Base-by-base conservation (phyloP, 805 yeast genomes). In the Pichia exigua region DNA sequence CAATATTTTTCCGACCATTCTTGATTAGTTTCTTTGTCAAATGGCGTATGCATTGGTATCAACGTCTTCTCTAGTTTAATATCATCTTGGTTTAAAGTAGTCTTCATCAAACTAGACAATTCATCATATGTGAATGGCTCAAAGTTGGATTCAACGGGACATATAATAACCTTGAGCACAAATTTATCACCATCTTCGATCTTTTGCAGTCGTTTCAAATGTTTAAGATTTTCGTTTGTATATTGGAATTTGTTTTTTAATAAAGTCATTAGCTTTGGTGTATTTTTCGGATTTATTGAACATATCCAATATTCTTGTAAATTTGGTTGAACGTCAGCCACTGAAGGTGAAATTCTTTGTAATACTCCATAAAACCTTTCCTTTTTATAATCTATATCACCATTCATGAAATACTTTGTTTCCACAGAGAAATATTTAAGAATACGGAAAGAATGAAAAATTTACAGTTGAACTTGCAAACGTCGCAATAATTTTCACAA, bases 1-100 rank as follows among this genome's bases (percentile, higher is more conserved):
- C 98, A 92, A 57, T 76, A 78, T 18, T 69, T 57, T 4, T 65
- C 51, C 2, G 90, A 77, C 97, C 97, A 91, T 42, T 72, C 70
- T 1, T 66, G 53, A 22, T 85, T 76, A 17, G 80, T 65, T n/a
- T 83, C 89, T 57, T 83, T 86, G 4, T 88, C 81, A 6, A 76
- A 72, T 0, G 97, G 95, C n/a, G 78, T 75, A 51, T 73, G 73
- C 26, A 60, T 60, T 0, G 97, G 94, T 1, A 87, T 78, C 4
- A 66, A 52, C 2, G 62, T 54, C 26, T 56, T 42, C 11, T 54
- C 60, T 7, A 67, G 24, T 15, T 20, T 13, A 11, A 52, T 20
- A 1, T 54, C 30, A 1, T 28, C 38, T 15, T 49, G 24, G 8
- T 22, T 27, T 12, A 48, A 41, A 2, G 49, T 45, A 5, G 44